A percentile compares a stretch with the other conserved stretches of the same genome.
These are phyloP conservation scores for Pseudopyricularia cyperi DNA, from an alignment of 2,329 filamentous ascomycete genomes.

Conservation along the genomic window DNA sequence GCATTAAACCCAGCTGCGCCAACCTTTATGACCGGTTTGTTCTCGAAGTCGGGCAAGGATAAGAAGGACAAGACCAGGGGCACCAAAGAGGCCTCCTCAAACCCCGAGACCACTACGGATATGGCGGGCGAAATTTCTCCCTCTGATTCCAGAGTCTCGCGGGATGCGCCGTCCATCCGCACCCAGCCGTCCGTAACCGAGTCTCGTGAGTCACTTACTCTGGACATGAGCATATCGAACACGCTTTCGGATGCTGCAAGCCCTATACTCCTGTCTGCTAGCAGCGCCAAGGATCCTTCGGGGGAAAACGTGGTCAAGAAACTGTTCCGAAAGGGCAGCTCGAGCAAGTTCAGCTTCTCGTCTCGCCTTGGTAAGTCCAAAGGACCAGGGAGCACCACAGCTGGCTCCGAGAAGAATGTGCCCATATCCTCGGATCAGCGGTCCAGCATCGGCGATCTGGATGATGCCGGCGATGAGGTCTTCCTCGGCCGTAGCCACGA, in stretches of 20 bases:
- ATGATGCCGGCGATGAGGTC: slow-evolving; percentile 31
- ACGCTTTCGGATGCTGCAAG: slow-evolving; percentile 38
- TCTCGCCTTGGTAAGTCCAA: slow-evolving; percentile 37
- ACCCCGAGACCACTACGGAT: slow-evolving; percentile 19
- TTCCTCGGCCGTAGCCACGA: slow-evolving; percentile 38
- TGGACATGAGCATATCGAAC: slow-evolving; percentile 44
- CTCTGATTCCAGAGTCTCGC: slow-evolving; percentile 38
- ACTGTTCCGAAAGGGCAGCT: slow-evolving; percentile 56
- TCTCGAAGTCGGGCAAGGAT: slow-evolving; percentile 27
- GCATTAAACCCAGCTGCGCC: slow-evolving; percentile 80
- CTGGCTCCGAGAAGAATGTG: slow-evolving; percentile 37
- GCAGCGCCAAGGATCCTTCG: slow-evolving; percentile 18
- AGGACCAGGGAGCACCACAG: slow-evolving; percentile 37
- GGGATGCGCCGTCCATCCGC: slow-evolving; percentile 42
- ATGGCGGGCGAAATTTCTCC: slow-evolving; percentile 32
- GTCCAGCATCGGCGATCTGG: slow-evolving; percentile 43
- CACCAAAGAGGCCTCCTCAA: slow-evolving; percentile 14
- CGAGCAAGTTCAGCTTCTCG: slow-evolving; percentile 51
- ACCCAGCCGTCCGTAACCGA: slow-evolving; percentile 47
- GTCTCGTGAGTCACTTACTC: slow-evolving; percentile 42
- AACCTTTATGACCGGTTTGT: slow-evolving; percentile 67
- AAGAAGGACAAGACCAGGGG: slow-evolving; percentile 22
- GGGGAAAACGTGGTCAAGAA: slow-evolving; percentile 44
- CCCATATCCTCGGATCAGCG: slow-evolving; percentile 32
- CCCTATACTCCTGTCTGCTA: slow-evolving; percentile 27